Base-by-base conservation (phyloP, 1,284 basidiomycete genomes). In the Fomitopsis pinicola region DNA sequence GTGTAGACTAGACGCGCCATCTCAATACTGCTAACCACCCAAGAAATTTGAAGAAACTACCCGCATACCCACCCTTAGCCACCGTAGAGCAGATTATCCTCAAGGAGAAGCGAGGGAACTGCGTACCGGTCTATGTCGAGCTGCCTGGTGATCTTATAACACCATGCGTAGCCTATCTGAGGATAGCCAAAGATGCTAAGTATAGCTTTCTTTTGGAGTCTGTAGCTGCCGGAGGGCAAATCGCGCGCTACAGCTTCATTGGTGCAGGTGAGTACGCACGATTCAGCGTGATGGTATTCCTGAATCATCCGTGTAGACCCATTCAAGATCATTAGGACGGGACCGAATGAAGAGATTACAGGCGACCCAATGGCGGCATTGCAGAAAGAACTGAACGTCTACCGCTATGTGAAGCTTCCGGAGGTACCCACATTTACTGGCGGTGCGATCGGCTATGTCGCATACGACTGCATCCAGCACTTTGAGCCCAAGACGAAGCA, bases 361-460 rank as follows among this genome's bases (percentile, higher is more conserved):
- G 97, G 97, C 1, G 97, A 99, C 74, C 97, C 97, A 6, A 87
- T 97, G 78, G 73, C 78, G 28, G 85, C 84, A 26, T 83, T 99
- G 57, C 92, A 99, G 76, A 88, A 86, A 68, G 95, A 97, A 73
- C 86, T 99, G 36, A 80, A 88, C 15, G 79, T 88, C 60, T 96
- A 97, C 80, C 84, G 91, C 74, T 98, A 97, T 73, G 85, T 97
- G 73, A 89, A 91, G 73, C 86, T 98, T 15, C 94, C 94, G 6
- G 92, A 95, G 73, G 82, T 98, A 45, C 89, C 92, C 0, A 97
- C 95, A 0, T 98, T 99, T 73, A 98, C 97, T 33, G 97, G 97
- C 56, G 97, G 97, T 57, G 97, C 97, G 0, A 94, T 99, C 69
- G 97, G 97, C 50, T 99, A 98, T 77, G 94, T 99, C 67, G 87